Conservation (phyloP, 345 rosid genomes). For the Ailanthus altissimus region DNA sequence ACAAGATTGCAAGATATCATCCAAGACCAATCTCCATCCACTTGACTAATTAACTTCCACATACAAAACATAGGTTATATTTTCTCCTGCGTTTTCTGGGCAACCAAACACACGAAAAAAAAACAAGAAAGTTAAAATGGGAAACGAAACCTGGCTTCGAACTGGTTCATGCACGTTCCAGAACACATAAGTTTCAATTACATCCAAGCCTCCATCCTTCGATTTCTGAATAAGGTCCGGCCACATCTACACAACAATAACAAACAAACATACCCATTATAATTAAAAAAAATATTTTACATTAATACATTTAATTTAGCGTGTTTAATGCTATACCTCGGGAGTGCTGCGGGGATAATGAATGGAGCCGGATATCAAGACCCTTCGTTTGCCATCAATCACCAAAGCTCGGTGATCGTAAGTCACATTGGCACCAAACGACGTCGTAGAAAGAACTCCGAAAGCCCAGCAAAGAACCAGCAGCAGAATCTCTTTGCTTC, state of each 20-base stretch:
- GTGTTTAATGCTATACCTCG: conserved; percentile 42
- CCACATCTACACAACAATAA: conserved; percentile 76
- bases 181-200: conserved; percentile 90
- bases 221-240: conserved; percentile 91
- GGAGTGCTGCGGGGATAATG: conserved; percentile 97
- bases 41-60: background rate
- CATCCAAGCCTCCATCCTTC: conserved; percentile 91
- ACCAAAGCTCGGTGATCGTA: conserved; percentile 81
- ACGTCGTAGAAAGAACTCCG: conserved; percentile 33
- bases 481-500: conserved; percentile 23
- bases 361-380: conserved; percentile 87
- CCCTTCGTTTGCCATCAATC: conserved; percentile 71
- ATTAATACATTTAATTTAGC: too few relatives aligned
- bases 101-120: conserved; percentile 27
- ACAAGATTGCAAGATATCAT: background rate
- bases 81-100: conserved; percentile 18
- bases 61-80: background rate
- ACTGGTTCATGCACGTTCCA: conserved; percentile 89
- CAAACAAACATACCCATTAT: background rate
- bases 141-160: conserved; percentile 61
- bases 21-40: background rate
- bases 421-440: conserved; percentile 61
- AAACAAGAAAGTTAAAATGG: background rate
- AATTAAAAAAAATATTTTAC: background rate
- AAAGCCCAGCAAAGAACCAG: conserved; percentile 20